Conservation (phyloP, 2,329 filamentous ascomycete genomes). For the Sporothrix globosa region DNA sequence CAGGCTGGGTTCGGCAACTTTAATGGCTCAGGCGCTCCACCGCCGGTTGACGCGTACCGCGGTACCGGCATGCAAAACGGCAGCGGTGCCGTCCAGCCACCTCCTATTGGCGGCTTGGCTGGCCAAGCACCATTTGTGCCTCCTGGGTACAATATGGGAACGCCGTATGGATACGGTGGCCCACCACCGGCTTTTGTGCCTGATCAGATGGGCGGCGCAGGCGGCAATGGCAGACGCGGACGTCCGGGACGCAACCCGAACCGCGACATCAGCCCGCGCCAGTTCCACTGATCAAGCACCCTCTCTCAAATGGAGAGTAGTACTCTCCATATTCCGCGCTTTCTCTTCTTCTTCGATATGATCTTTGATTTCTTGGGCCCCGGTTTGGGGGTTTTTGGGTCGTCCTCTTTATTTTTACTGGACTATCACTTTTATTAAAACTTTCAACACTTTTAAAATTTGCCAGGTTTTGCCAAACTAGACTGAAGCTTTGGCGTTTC, state of each 20-base stretch:
- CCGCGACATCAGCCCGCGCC: conserved; percentile 35
- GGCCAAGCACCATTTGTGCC: conserved; percentile 48
- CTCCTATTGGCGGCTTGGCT: conserved; percentile 42
- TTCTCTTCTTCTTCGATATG: neutral
- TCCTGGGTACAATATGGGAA: conserved; percentile 54
- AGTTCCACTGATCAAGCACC: conserved; percentile 27
- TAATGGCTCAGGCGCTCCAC: conserved; percentile 48
- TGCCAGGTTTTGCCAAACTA: conserved; percentile 13
- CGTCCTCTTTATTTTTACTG: neutral
- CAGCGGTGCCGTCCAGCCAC: conserved; percentile 52
- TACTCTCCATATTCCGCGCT: neutral
- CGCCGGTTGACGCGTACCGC: conserved; percentile 58
- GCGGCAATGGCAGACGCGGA: conserved; percentile 61
- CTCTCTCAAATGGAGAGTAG: neutral
- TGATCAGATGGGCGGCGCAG: conserved; percentile 59
- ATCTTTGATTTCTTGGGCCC: conserved; percentile 1
- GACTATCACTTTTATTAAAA: neutral
- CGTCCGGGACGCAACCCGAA: conserved; percentile 53
- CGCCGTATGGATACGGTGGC: conserved; percentile 51
- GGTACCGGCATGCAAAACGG: conserved; percentile 56
- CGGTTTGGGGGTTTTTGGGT: conserved; percentile 9
- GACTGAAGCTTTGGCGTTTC: conserved; percentile 12
- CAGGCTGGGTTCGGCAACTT: conserved; percentile 61
- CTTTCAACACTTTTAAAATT: neutral
- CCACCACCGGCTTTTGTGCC: conserved; percentile 58